Evolutionary conservation across 139 green algal genomes (phyloP), one percentile per base, ranked within the genome.

Genomic region (Coccomyxa sp.): DNA sequence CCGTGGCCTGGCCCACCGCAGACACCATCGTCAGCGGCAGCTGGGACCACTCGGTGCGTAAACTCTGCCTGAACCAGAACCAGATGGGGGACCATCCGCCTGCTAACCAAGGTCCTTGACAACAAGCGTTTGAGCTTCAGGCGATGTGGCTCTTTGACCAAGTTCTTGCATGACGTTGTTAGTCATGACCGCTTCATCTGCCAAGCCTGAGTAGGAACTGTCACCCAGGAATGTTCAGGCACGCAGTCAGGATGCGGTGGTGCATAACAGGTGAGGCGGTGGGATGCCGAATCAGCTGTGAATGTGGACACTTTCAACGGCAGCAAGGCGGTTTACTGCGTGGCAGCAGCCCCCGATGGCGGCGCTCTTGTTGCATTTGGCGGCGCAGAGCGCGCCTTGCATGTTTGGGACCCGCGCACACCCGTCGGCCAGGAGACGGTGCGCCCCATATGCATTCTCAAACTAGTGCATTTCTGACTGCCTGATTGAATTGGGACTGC

Each of bases 1-100:
- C 82, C 1, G 76, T 95, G 3, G 77, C 82, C 11, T 98, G 92
- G 92, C 79, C 90, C 0, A 81, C 78, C 13, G 77, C 86, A 63
- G 81, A 79, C 12, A 81, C 79, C 13, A 27, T 97, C 12, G 89
- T 87, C 85, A 95, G 88, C 51, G 89, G 88, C 13, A 94, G 90
- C 4, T 98, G 92, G 93, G 95, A 98, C 85, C 93, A 96, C 82
- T 90, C 86, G 58, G 88, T 97, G 60, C 45, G 79, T 58, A 0
- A 51, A n/a, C n/a, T 59, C 9, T 79, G 74, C 16, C n/a, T 51
- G 38, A 51, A 51, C n/a, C n/a, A n/a, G 38, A 51, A 51, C 38
- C 38, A 51, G 38, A 51, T n/a, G 38, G 38, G 38, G 38, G 38
- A 51, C 38, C 38, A 51, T 51, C 7, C 38, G 38, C 38, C 38